Evolutionary conservation across 2,329 filamentous ascomycete genomes (phyloP).

Genomic region (Cephalotrichum gorgonifer): DNA sequence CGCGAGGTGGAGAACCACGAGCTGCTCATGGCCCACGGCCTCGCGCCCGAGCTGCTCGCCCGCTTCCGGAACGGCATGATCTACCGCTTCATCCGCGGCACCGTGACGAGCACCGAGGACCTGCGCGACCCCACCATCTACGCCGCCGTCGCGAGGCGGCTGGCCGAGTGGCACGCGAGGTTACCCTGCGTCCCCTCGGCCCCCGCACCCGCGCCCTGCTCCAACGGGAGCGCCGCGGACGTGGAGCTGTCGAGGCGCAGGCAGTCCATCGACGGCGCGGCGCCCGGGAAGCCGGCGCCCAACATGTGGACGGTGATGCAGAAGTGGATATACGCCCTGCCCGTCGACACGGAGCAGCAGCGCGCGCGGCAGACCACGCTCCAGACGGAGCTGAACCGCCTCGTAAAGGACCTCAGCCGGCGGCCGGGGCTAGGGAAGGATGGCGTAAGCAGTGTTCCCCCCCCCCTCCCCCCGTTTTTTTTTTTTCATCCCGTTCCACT

Average conservation of each 20-base stretch:
- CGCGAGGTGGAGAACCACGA: slow-evolving; percentile 73
- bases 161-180: slow-evolving; percentile 87
- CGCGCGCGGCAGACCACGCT: slow-evolving; percentile 55
- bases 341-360: slow-evolving; percentile 60
- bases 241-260: slow-evolving; percentile 22
- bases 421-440: slow-evolving; percentile 66
- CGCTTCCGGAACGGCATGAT: slow-evolving; percentile 94
- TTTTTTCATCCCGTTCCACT: background rate
- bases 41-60: slow-evolving; percentile 80
- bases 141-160: slow-evolving; percentile 68
- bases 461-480: no score
- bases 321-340: slow-evolving; percentile 86
- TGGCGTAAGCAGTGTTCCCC: slow-evolving; percentile 45
- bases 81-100: slow-evolving; percentile 81
- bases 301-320: slow-evolving; percentile 95
- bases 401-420: slow-evolving; percentile 63
- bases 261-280: slow-evolving; percentile 33
- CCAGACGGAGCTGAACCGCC: slow-evolving; percentile 62
- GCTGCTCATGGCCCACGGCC: slow-evolving; percentile 68
- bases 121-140: slow-evolving; percentile 67
- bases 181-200: slow-evolving; percentile 44
- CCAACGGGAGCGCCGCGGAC: slow-evolving; percentile 15
- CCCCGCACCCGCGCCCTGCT: slow-evolving; percentile 14
- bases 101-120: slow-evolving; percentile 70
- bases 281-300: slow-evolving; percentile 61